These are phyloP conservation scores for Tylopilus balloui DNA, from an alignment of 768 basidiomycete species.

Conservation along the genomic window DNA sequence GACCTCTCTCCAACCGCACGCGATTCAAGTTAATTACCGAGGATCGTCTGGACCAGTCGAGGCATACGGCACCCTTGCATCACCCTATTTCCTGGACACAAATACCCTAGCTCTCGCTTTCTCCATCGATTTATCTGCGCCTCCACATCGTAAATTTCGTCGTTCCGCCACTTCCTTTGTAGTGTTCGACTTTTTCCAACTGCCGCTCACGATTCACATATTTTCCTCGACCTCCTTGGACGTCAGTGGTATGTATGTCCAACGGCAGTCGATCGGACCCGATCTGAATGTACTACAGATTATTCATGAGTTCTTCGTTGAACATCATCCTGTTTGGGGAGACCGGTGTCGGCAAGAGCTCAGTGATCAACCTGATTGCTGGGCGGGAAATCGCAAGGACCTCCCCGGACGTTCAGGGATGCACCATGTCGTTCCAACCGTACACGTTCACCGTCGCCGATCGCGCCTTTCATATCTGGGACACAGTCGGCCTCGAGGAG, in stretches of 20 bases:
- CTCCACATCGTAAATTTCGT: background rate
- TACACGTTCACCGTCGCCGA: conserved; percentile 24
- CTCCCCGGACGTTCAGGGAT: conserved; percentile 31
- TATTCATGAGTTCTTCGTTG: conserved; percentile 18
- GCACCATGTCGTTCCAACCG: conserved; percentile 33
- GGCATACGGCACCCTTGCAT: conserved; percentile 2
- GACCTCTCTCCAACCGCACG: conserved; percentile 3
- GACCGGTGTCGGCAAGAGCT: conserved; percentile 36
- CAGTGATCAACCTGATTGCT: conserved; percentile 33
- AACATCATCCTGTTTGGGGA: conserved; percentile 46
- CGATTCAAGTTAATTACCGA: conserved; percentile 21
- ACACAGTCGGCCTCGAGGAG: conserved; percentile 36
- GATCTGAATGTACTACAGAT: conserved; percentile 19
- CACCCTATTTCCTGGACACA: conserved; percentile 10
- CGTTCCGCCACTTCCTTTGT: background rate
- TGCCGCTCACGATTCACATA: background rate
- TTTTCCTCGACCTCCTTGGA: background rate
- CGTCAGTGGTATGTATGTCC: conserved; percentile 7
- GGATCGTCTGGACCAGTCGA: conserved; percentile 15
- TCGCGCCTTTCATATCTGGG: conserved; percentile 27
- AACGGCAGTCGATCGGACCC: conserved; percentile 2
- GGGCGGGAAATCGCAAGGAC: conserved; percentile 21
- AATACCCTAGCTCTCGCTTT: conserved; percentile 7
- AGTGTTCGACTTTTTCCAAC: background rate
- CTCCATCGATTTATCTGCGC: background rate